Evolutionary conservation across 345 rosid genomes (phyloP).

Genomic region (Eucalyptus polybractea): DNA sequence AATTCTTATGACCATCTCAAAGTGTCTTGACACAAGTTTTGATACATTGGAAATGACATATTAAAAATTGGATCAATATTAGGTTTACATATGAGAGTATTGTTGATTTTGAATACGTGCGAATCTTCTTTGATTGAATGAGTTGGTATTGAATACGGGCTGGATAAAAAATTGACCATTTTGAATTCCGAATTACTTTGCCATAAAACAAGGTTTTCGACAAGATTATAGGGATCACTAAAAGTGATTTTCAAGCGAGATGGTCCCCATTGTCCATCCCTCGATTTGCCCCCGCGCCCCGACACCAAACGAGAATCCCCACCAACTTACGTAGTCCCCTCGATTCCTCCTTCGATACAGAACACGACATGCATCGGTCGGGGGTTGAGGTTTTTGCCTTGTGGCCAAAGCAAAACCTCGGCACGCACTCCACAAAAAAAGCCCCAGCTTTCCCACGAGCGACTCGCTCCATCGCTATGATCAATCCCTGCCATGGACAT

Average conservation of each 20-base stretch:
- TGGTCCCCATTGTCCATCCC: not conserved
- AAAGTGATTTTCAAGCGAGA: not conserved
- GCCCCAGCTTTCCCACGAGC: not conserved
- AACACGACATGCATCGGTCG: not conserved
- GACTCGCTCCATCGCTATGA: slow-evolving; percentile 36
- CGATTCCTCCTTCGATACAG: not conserved
- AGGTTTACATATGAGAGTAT: too few species aligned
- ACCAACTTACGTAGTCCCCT: not conserved
- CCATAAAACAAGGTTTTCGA: not conserved
- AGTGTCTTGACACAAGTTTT: too few species aligned
- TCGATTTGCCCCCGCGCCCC: not conserved
- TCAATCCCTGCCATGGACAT: slow-evolving; percentile 4
- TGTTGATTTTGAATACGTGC: accelerated
- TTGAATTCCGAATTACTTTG: not conserved
- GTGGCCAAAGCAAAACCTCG: not conserved
- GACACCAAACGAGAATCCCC: not conserved
- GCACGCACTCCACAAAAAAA: not conserved
- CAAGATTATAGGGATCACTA: not conserved
- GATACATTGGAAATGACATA: too few species aligned
- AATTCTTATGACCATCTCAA: too few species aligned
- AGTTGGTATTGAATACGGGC: too few species aligned
- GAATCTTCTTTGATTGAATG: too few species aligned
- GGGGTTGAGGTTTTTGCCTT: not conserved
- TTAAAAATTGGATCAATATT: too few species aligned
- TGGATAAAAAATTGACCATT: not conserved